Evolutionary conservation across 1,139 yeast genomes (phyloP).

Genomic region (Yamadazyma atlantica): DNA sequence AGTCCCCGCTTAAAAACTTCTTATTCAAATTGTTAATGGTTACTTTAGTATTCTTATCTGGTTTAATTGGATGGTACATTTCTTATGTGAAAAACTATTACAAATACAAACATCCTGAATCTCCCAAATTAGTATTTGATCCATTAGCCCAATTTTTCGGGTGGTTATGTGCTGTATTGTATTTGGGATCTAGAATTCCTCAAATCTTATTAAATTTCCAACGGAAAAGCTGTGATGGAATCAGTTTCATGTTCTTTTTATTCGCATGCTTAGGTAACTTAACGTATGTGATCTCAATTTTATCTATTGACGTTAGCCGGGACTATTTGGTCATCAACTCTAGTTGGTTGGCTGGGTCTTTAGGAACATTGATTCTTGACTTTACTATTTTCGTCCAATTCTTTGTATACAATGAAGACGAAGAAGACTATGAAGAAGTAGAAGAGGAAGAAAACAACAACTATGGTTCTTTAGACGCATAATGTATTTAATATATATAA

Average conservation of each 20-base stretch:
- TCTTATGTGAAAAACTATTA: slow-evolving; percentile 46
- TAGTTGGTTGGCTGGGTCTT: slow-evolving; percentile 90
- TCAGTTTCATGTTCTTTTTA: slow-evolving; percentile 84
- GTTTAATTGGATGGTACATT: slow-evolving; percentile 84
- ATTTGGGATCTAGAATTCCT: slow-evolving; percentile 86
- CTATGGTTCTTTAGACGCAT: slow-evolving; percentile 11
- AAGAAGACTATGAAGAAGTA: slow-evolving; percentile 5
- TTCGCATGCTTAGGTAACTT: slow-evolving; percentile 93
- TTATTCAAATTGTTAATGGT: slow-evolving; percentile 63
- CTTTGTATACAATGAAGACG: slow-evolving; percentile 63
- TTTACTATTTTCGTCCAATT: slow-evolving; percentile 84
- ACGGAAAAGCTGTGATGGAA: slow-evolving; percentile 90
- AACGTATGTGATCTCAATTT: slow-evolving; percentile 82
- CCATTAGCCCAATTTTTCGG: slow-evolving; percentile 86
- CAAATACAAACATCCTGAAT: slow-evolving; percentile 26
- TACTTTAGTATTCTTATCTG: slow-evolving; percentile 66
- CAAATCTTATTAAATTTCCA: slow-evolving; percentile 80
- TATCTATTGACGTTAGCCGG: slow-evolving; percentile 70
- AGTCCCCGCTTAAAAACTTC: slow-evolving; percentile 8
- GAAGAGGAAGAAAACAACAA: too few relatives aligned
- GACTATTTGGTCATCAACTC: slow-evolving; percentile 76
- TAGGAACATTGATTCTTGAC: slow-evolving; percentile 85
- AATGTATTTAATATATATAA: too few relatives aligned
- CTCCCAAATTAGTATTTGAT: slow-evolving; percentile 53
- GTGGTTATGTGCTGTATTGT: slow-evolving; percentile 84